Evolutionary conservation across 148 eudicot species (phyloP).

Genomic region (Beta vulgaris): DNA sequence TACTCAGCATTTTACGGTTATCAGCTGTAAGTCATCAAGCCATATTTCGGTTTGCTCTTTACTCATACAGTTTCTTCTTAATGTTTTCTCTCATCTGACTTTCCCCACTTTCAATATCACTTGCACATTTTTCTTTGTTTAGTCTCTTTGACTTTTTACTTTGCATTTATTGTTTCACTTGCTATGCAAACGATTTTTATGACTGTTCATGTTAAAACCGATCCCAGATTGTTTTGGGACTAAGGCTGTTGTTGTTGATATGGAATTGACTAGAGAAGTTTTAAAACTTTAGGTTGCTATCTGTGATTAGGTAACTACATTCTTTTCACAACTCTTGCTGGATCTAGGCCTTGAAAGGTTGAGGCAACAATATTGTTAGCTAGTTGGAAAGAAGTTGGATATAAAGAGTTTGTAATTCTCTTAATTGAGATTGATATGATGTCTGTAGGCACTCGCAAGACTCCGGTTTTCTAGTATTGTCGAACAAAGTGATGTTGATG

Average conservation of each 20-base stretch:
- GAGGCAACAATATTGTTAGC: background rate
- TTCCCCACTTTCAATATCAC: too few relatives aligned
- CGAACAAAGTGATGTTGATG: conserved; percentile 97
- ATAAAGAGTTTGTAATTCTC: background rate
- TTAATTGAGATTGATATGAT: background rate
- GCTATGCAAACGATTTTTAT: too few relatives aligned
- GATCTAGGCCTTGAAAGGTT: background rate
- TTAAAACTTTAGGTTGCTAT: background rate
- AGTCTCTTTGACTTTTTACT: too few relatives aligned
- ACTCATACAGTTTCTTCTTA: too few relatives aligned
- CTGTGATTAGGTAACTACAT: background rate
- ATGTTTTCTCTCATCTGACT: too few relatives aligned
- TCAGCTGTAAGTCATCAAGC: conserved; percentile 73
- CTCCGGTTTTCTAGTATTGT: conserved; percentile 81
- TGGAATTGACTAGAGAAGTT: background rate
- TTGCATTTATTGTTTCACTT: too few relatives aligned
- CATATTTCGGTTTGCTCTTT: too few relatives aligned
- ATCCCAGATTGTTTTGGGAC: too few relatives aligned
- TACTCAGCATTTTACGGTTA: conserved; percentile 94
- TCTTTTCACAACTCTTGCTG: background rate
- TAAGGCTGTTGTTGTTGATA: too few relatives aligned
- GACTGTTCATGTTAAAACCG: too few relatives aligned
- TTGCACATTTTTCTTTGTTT: too few relatives aligned
- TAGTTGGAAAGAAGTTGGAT: background rate
- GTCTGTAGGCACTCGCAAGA: conserved; percentile 87